Base-by-base conservation (phyloP, 129 eudicot species). In the Pseudognaphalium luteoalbum region DNA sequence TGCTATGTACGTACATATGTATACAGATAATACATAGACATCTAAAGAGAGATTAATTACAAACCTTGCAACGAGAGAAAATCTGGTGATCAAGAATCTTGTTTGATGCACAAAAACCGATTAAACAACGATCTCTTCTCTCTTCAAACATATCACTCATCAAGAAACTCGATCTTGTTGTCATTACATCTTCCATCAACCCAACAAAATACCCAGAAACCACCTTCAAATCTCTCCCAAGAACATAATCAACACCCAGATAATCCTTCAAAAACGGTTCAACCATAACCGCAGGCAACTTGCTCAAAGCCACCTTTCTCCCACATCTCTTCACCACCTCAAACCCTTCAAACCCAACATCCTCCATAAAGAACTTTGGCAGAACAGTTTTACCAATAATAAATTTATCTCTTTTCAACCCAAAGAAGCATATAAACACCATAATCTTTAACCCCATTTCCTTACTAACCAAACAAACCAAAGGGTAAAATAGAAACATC, bases 361-460 rank as follows among this genome's bases (percentile, higher is more conserved):
- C 89, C 80, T 87, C 91, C 72, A 84, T 34, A 42, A 84, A 87
- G 66, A 85, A 87, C 78, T 82, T 87, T 19, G 96, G 96, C 85
- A 89, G 60, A 68, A 89, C 89, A 32, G 86, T 78, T 69, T 82
- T 84, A 35, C 83, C 85, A 29, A 87, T 74, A 15, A 52, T 20
- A 50, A 79, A 85, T 0, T 42, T 76, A 0, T 81, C 82, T 33
- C 76, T 78, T 68, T 79, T 89, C 6, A 89, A 14, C 70, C 91
- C 91, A 39, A 75, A 78, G 77, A 89, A 89, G 76, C 86, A 66
- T 64, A 89, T 78, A 59, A 89, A 78, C 41, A 89, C 86, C 90
- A 89, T 81, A 54, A 81, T 68, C 80, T 84, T 84, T 15, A 89
- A 58, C 37, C 74, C 82, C 25, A 68, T 9, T 35, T 84, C 83